Evolutionary conservation across 192 early-diverging fungal genomes (phyloP), one percentile per base, ranked within the genome.

Genomic region (Coemansia sp.): DNA sequence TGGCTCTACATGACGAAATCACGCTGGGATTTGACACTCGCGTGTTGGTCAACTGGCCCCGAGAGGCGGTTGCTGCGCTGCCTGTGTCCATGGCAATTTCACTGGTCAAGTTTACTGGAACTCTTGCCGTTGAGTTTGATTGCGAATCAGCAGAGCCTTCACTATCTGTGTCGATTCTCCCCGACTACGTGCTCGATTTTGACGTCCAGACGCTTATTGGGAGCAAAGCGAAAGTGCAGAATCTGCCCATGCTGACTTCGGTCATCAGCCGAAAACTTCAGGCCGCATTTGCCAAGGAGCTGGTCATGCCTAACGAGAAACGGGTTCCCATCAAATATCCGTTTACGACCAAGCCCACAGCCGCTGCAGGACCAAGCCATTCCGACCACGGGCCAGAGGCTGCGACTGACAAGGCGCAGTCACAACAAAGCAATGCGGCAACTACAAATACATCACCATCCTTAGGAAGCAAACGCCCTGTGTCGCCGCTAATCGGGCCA

Each of bases 31-130:
- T 99, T 56, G 90, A 97, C 68, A 97, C 96, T 3, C 90, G 89
- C 32, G 81, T 97, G 19, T 76, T 98, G 38, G 84, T 99, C 54
- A 99, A 99, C 74, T 98, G 95, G 97, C 97, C 97, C 8, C 90
- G 87, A 54, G 82, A 88, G 14, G 73, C 83, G 23, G 90, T 95
- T 60, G 97, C 96, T 4, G 92, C 94, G 6, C 75, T 99, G 19
- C 97, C 97, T 10, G 86, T 99, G 10, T 90, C 95, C 21, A 80
- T 99, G 23, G 82, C 88, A 2, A 73, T 98, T 2, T 92, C 91
- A 22, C 83, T 99, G 24, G 83, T 93, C 48, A 86, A 89, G 67
- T 97, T 99, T 74, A 89, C 90, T 16, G 95, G 94, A 60, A 98
- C 93, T 30, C 88, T 94, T 75, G 80, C 78, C 8, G 38, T 73